Base-by-base conservation (phyloP, 1,139 yeast species). In the Debaryomyces udenii region DNA sequence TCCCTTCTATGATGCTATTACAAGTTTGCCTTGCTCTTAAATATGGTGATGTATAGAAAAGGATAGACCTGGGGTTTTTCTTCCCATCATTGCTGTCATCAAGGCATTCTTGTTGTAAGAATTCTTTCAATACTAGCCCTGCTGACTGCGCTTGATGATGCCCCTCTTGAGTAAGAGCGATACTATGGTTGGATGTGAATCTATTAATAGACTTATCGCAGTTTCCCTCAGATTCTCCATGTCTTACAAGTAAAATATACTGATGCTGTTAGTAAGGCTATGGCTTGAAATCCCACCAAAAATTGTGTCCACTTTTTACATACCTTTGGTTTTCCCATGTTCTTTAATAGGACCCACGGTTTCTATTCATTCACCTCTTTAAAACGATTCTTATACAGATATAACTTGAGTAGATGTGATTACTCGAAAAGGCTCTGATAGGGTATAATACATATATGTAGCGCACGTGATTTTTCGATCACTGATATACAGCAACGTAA, bases 141-240 rank as follows among this genome's bases (percentile, higher is more conserved):
- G 96, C 95, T 16, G 66, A 67, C 3, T 55, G 53, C 0, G 96
- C 95, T 55, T 85, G 90, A 14, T 57, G 56, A 53, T 78, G 83
- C 1, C 97, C 97, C 9, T 66, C 64, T 9, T 66, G 70, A 0
- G 96, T 90, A 36, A 90, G 65, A 3, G 83, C 78, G 2, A 90
- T 86, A 50, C 75, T 68, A 63, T 90, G 96, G 61, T 90, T 89
- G 2, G 96, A 88, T 0, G 84, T 78, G 50, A 74, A 70, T 43
- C 84, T 68, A 58, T 90, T 89, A 40, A 90, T 91, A 2, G 81
- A 66, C 56, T 89, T 88, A 61, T 90, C 96, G 54, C 74, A 78
- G 62, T 90, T 90, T 10, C 96, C 94, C 55, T 87, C 95, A 3
- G 93, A 83, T 57, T 90, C 96, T 26, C 96, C 97, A 59, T 90